These are phyloP conservation scores for Porodaedalea pini DNA, from an alignment of 1,284 basidiomycete genomes.

Conservation along the genomic window DNA sequence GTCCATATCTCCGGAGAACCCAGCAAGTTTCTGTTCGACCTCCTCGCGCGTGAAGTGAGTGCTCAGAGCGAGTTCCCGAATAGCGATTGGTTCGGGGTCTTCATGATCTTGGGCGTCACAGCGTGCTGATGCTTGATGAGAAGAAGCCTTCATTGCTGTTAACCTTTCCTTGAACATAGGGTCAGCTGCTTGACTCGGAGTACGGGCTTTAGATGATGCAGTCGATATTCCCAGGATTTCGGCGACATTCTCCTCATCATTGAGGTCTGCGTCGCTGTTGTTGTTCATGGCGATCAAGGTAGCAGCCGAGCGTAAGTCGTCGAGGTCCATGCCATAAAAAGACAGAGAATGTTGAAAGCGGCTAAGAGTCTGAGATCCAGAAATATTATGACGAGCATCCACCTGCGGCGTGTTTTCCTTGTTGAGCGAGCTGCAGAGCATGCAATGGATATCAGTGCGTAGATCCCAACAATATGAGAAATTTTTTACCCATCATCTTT, in stretches of 20 bases:
- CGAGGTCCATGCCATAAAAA: conserved; percentile 8
- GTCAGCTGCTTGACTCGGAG: neutral
- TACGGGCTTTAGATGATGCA: neutral
- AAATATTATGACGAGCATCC: neutral
- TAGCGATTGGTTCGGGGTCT: neutral
- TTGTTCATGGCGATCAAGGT: neutral
- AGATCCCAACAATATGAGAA: neutral
- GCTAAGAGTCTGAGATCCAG: neutral
- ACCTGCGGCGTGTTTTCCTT: neutral
- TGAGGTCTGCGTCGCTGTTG: neutral
- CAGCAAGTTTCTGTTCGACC: conserved; percentile 9
- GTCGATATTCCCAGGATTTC: conserved; percentile 5
- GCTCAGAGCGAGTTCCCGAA: conserved; percentile 4
- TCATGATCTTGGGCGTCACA: neutral
- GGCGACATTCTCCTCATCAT: conserved; percentile 10
- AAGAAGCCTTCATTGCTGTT: neutral
- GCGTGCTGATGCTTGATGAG: neutral
- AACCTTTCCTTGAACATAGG: neutral
- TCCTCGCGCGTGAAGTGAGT: conserved; percentile 12
- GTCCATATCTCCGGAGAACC: conserved; percentile 10
- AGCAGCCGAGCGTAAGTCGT: conserved; percentile 16
- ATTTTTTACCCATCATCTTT: conserved; percentile 1
- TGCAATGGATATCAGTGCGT: neutral
- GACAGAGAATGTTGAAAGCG: conserved; percentile 2
- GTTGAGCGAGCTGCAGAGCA: neutral